Base-by-base conservation (phyloP, 345 rosid genomes). In the Odontarrhena argentea region DNA sequence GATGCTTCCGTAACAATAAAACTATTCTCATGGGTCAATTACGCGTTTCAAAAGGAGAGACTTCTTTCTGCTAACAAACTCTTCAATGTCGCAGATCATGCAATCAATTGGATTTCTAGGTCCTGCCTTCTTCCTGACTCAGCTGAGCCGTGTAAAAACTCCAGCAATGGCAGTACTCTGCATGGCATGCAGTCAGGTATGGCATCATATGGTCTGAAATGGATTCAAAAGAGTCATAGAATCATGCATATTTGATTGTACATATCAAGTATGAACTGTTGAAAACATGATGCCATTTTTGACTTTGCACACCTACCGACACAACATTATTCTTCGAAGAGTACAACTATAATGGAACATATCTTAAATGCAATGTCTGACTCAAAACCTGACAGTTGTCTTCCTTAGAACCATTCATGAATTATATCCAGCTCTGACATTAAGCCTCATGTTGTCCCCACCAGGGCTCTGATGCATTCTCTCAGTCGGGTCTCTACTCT, bases 181-280 rank as follows among this genome's bases (percentile, higher is more conserved):
- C 82, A 93, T 93, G 98, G 96, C 98, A 53, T 90, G 97, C 81
- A 86, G 97, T 80, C 98, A 93, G 98, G 98, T 93, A 69, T 60
- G 43, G 10, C 37, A 54, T 60, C 45, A 26, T 56, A 42, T 53
- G 30, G 32, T 51, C 43, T 18, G 43, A 57, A 45, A 18, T 18
- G 52, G 37, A 32, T 45, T 22, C 22, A 41, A 11, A 53, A 57
- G 42, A 58, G 52, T 8, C 70, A 54, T 35, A 22, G 12, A 43
- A 10, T 36, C 25, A 52, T 48, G 54, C 44, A 40, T 26, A 55
- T 9, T 25, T 61, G 13, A 25, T 37, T 45, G 40, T 46, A 30
- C 35, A 36, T 56, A 40, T 6, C 38, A 42, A 69, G 42, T 28
- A 15, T 42, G 36, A 60, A 42, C 32, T 24, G 37, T 22, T 42